A percentile compares a stretch with the other conserved stretches of the same genome.
Evolutionary conservation across 2,329 filamentous ascomycete species (phyloP).

Genomic region (Proliferodiscus dingleyae): DNA sequence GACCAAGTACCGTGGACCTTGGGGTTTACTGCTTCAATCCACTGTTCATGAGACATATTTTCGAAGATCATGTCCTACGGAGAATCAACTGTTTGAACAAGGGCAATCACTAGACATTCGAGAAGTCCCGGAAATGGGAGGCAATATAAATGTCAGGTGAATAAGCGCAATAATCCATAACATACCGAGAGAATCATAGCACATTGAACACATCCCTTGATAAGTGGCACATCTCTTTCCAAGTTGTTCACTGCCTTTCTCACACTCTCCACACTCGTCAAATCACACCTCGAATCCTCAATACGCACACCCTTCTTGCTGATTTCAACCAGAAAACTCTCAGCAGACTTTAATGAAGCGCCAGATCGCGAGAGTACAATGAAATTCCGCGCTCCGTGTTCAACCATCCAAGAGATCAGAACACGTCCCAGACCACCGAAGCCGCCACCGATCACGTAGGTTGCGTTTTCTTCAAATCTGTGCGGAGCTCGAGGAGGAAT

Average conservation of each 20-base stretch:
- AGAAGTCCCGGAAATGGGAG: too few species aligned
- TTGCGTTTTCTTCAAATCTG: neutral
- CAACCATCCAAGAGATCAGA: conserved; percentile 1
- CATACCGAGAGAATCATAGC: neutral
- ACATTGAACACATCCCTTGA: neutral
- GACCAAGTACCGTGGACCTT: conserved; percentile 24
- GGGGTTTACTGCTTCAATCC: conserved; percentile 26
- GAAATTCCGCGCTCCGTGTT: conserved; percentile 34
- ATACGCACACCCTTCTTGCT: too few species aligned
- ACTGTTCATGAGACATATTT: conserved; percentile 35
- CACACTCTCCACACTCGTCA: too few species aligned
- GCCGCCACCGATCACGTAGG: conserved; percentile 5
- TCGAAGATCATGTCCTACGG: conserved; percentile 30
- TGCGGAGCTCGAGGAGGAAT: too few species aligned
- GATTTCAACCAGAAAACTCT: too few species aligned
- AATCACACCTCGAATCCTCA: too few species aligned
- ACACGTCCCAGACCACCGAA: conserved; percentile 4
- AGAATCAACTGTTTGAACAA: too few species aligned
- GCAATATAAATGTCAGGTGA: too few species aligned
- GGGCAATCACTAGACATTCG: too few species aligned
- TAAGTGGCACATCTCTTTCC: neutral
- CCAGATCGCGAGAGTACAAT: conserved; percentile 33
- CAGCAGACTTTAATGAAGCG: too few species aligned
- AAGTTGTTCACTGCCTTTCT: too few species aligned
- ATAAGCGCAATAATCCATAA: too few species aligned